These are phyloP conservation scores for Pyrenochaeta sp. DNA, from an alignment of 2,329 filamentous ascomycete genomes.

Conservation along the genomic window DNA sequence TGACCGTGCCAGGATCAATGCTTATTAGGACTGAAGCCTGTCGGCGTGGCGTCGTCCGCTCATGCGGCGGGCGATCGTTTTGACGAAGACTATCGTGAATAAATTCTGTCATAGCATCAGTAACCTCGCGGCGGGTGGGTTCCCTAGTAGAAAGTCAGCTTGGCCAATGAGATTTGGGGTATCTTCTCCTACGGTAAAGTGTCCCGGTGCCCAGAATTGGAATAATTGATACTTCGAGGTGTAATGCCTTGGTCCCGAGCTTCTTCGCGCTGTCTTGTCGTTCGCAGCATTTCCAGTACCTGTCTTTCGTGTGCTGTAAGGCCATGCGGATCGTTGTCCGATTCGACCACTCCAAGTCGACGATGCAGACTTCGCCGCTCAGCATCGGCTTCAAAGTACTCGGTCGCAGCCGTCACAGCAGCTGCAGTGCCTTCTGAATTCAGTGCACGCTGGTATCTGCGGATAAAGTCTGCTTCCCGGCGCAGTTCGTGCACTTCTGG, in stretches of 20 bases:
- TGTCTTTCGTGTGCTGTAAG: slow-evolving; percentile 55
- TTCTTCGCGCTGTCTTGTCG: slow-evolving; percentile 52
- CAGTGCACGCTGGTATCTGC: slow-evolving; percentile 51
- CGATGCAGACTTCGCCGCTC: slow-evolving; percentile 41
- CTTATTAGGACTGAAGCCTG: slow-evolving; percentile 52
- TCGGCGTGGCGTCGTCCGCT: slow-evolving; percentile 43
- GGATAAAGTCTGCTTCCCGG: slow-evolving; percentile 55
- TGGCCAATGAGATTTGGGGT: slow-evolving; percentile 9
- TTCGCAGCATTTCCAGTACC: slow-evolving; percentile 55
- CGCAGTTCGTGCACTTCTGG: slow-evolving; percentile 56
- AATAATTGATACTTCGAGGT: slow-evolving; percentile 55
- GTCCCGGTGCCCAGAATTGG: slow-evolving; percentile 29
- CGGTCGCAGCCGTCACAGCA: slow-evolving; percentile 50
- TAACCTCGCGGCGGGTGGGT: slow-evolving; percentile 27
- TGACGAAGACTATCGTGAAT: slow-evolving; percentile 34
- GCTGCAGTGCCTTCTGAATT: slow-evolving; percentile 47
- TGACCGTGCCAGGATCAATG: slow-evolving; percentile 34
- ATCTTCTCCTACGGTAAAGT: slow-evolving; percentile 31
- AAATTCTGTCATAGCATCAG: slow-evolving; percentile 29
- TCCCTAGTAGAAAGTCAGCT: slow-evolving; percentile 11
- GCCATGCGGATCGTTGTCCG: slow-evolving; percentile 55
- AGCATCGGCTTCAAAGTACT: slow-evolving; percentile 53
- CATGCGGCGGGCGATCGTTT: slow-evolving; percentile 21
- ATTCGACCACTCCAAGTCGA: slow-evolving; percentile 47
- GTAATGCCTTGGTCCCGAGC: slow-evolving; percentile 46